Conservation (phyloP, 2,329 filamentous ascomycete species). For the Domatiomyces globalis region DNA sequence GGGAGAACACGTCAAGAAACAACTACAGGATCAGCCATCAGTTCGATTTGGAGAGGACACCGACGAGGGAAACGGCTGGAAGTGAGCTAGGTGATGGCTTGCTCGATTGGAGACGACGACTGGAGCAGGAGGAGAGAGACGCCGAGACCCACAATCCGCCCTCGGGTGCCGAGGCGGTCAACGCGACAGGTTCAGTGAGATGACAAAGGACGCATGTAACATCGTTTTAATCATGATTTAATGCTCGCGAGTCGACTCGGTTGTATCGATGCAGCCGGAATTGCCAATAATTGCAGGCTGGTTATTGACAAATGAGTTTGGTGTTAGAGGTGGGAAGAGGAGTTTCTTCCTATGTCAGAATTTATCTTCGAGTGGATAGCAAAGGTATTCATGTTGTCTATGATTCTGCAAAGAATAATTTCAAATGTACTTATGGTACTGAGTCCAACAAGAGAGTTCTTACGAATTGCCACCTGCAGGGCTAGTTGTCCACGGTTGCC, state of each 20-base stretch:
- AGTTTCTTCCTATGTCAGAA: background rate
- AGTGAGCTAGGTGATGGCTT: slow-evolving; percentile 51
- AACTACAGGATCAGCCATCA: slow-evolving; percentile 82
- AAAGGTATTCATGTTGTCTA: background rate
- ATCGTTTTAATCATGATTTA: background rate
- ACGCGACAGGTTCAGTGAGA: background rate
- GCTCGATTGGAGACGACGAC: slow-evolving; percentile 64
- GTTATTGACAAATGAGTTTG: background rate
- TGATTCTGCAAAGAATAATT: too few species aligned
- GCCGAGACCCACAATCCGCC: background rate
- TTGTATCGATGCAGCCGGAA: background rate
- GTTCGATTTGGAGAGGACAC: slow-evolving; percentile 65
- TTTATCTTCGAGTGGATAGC: background rate
- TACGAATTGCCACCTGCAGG: too few species aligned
- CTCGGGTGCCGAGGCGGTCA: background rate
- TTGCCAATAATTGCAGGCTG: background rate
- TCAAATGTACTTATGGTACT: too few species aligned
- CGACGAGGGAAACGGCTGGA: slow-evolving; percentile 31
- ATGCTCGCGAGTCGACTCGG: background rate
- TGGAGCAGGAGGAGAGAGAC: slow-evolving; percentile 45
- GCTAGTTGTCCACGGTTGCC: too few species aligned
- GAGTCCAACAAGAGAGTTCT: too few species aligned
- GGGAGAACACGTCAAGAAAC: slow-evolving; percentile 91
- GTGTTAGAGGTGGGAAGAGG: background rate
- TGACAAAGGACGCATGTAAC: background rate